These are phyloP conservation scores for Mortierella hygrophila DNA, from an alignment of 192 early-diverging fungal species.

Conservation along the genomic window DNA sequence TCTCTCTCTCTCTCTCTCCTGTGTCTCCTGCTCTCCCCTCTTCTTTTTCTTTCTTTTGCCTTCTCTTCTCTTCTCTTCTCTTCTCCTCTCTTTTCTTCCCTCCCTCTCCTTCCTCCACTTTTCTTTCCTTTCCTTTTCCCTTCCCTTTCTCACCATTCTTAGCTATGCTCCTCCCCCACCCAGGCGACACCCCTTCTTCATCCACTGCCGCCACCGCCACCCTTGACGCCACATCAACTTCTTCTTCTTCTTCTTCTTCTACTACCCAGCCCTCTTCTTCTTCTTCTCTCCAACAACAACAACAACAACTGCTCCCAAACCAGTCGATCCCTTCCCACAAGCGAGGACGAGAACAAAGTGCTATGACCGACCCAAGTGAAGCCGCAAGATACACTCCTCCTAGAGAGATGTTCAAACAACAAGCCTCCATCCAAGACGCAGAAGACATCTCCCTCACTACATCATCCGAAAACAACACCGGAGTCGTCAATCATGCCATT, in stretches of 20 bases:
- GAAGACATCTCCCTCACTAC: constrained; percentile 10
- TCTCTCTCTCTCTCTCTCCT: neutral
- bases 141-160: neutral
- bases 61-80: neutral
- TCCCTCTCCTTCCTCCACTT: neutral
- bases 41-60: neutral
- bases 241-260: neutral
- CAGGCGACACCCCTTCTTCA: neutral
- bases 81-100: neutral
- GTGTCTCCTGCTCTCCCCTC: too few relatives aligned
- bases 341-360: constrained; percentile 46
- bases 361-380: constrained; percentile 51
- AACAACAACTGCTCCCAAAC: neutral
- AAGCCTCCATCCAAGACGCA: neutral
- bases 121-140: too few relatives aligned
- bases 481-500: too few relatives aligned
- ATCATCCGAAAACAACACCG: neutral
- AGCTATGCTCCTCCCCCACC: neutral
- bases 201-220: constrained; percentile 3
- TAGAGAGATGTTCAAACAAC: constrained; percentile 43
- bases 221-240: neutral
- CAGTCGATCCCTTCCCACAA: constrained; percentile 30
- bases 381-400: constrained; percentile 52
- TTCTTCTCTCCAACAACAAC: neutral
- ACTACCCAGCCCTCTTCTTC: neutral